These are phyloP conservation scores for Yamadazyma mexicana DNA, from an alignment of 1,139 yeast species.

Conservation along the genomic window DNA sequence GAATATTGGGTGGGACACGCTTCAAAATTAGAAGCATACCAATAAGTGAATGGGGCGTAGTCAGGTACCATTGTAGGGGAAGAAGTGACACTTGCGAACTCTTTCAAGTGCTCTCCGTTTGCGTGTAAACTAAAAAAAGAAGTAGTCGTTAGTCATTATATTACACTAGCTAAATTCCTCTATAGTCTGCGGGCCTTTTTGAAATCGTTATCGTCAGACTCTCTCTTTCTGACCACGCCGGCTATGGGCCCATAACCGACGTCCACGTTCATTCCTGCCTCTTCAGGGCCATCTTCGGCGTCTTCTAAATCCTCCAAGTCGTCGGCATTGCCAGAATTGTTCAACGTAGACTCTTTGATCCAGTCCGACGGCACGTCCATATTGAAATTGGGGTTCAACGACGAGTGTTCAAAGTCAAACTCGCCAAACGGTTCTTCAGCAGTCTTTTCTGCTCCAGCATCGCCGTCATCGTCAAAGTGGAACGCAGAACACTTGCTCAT, in stretches of 20 bases:
- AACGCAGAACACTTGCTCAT: constrained; percentile 41
- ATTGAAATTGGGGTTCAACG: constrained; percentile 6
- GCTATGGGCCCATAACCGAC: constrained; percentile 41
- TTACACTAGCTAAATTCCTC: neutral
- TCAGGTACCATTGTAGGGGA: too few species aligned
- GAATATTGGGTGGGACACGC: neutral
- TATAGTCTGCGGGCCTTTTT: constrained; percentile 6
- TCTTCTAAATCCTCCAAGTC: constrained; percentile 27
- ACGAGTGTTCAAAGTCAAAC: constrained; percentile 11
- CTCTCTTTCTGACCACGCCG: constrained; percentile 32
- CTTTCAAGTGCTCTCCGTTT: too few species aligned
- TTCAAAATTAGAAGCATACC: too few species aligned
- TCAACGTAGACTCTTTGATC: constrained; percentile 16
- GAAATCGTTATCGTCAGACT: constrained; percentile 18
- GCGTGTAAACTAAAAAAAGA: too few species aligned
- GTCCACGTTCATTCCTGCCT: constrained; percentile 48
- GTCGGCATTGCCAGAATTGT: constrained; percentile 38
- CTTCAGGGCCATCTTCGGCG: constrained; percentile 18
- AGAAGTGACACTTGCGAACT: too few species aligned
- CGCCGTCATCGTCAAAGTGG: constrained; percentile 29
- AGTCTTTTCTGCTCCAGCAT: constrained; percentile 20
- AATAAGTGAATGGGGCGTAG: too few species aligned
- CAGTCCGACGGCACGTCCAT: constrained; percentile 25
- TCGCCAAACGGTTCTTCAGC: constrained; percentile 20
- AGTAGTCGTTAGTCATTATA: neutral